Evolutionary conservation across 2,329 filamentous ascomycete genomes (phyloP), one percentile per base, ranked within the genome.

Genomic region (Cylindrodendrum hubeiense): DNA sequence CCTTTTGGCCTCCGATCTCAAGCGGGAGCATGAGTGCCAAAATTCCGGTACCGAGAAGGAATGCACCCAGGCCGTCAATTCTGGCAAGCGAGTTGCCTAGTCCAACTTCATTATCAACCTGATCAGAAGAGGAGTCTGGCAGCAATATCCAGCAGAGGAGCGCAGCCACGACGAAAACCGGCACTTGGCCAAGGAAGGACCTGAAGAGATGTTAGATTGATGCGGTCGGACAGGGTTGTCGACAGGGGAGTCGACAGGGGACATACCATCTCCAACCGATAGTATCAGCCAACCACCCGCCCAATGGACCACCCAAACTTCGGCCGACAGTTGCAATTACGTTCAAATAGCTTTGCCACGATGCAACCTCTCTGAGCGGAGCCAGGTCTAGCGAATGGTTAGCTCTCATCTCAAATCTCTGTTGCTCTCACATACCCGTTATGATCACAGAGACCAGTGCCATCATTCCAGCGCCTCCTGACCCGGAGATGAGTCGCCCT

Each of bases 151-250:
- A 82, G 0, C 87, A 87, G 7, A 87, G 77, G 0, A 83, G 41
- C 3, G 89, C 79, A 0, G 87, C 88, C 6, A 84, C 72, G 1
- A 83, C 61, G 0, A 87, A 89, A 0, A 90, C 76, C 0, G 88
- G 88, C 0, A 88, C 85, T 69, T 90, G 88, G 2, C 88, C 79
- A 3, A 89, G 71, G 52, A 90, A 91, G 39, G 86, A 89, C 84
- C 70, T 72, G 5, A 17, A 0, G 2, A 28, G n/a, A 6, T 58
- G 28, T 22, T 2, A 24, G 5, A 5, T 10, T 5, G 22, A 19
- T 28, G 21, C 9, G 34, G n/a, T n/a, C n/a, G n/a, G n/a, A n/a
- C n/a, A n/a, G n/a, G n/a, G n/a, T n/a, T n/a, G 5, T 39, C 22
- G 8, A 4, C 47, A 34, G 24, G 41, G 9, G n/a, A 28, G 17